These are phyloP conservation scores for Nakazawaea ishiwadae DNA, from an alignment of 805 yeast species.

Conservation along the genomic window DNA sequence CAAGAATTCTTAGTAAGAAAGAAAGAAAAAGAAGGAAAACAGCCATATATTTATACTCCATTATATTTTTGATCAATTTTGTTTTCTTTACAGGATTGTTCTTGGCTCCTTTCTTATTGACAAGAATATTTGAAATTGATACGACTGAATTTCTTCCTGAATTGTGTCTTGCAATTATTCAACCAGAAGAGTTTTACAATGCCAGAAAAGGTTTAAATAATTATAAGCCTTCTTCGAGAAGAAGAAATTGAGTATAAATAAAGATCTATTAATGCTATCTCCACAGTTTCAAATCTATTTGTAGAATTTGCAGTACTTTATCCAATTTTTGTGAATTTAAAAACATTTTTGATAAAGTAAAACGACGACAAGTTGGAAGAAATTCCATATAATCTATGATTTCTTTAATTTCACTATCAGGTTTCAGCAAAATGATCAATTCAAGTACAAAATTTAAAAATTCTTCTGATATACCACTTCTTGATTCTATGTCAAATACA, in stretches of 20 bases:
- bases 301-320: background rate
- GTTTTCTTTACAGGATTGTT: constrained; percentile 28
- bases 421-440: background rate
- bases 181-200: constrained; percentile 32
- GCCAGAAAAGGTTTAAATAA: constrained; percentile 33
- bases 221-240: constrained; percentile 16
- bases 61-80: constrained; percentile 30
- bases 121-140: constrained; percentile 32
- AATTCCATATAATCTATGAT: background rate
- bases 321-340: background rate
- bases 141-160: constrained; percentile 37
- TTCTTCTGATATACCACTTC: background rate
- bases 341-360: background rate
- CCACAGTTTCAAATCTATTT: background rate
- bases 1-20: constrained; percentile 38
- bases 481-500: background rate
- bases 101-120: constrained; percentile 35
- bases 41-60: constrained; percentile 27
- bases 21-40: constrained; percentile 35
- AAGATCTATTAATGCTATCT: no score
- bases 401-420: background rate
- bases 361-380: constrained; percentile 1
- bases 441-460: background rate
- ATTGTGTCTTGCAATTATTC: constrained; percentile 29
- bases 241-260: background rate